A percentile compares a stretch with the other conserved stretches of the same genome.
Evolutionary conservation across 768 basidiomycete genomes (phyloP).

Genomic region (Lentinus tigrinus): DNA sequence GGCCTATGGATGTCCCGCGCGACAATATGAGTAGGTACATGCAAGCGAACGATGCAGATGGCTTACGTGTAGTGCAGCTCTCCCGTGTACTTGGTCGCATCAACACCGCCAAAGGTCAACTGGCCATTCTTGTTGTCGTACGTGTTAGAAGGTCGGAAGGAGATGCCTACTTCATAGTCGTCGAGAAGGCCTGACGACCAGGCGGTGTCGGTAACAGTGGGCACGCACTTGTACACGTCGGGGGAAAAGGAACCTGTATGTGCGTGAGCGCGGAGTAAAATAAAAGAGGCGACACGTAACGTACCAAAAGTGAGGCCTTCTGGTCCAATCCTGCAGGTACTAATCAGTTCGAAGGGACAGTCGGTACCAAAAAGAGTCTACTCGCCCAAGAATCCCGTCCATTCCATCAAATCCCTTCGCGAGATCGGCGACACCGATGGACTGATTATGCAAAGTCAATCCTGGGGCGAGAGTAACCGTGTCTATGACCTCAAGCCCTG

Average conservation of each 20-base stretch:
- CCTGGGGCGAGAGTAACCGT: constrained; percentile 49
- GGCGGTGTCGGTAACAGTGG: constrained; percentile 52
- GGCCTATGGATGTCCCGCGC: constrained; percentile 16
- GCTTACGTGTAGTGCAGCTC: constrained; percentile 28
- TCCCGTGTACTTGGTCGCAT: constrained; percentile 33
- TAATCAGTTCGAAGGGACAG: not conserved
- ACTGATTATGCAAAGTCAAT: constrained; percentile 53
- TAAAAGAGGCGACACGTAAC: no score
- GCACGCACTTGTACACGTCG: constrained; percentile 29
- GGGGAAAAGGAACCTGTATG: constrained; percentile 24
- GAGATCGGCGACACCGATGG: constrained; percentile 58
- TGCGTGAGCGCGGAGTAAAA: constrained; percentile 6
- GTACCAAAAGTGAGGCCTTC: constrained; percentile 47
- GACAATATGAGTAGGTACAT: not conserved
- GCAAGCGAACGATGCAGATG: not conserved
- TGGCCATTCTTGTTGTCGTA: constrained; percentile 29
- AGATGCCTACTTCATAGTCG: constrained; percentile 28
- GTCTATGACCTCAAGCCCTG: constrained; percentile 39
- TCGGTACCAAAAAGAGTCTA: no score
- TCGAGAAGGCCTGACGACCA: constrained; percentile 27
- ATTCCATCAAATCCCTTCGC: constrained; percentile 44
- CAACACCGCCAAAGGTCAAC: constrained; percentile 36
- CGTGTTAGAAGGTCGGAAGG: constrained; percentile 30
- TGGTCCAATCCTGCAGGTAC: constrained; percentile 53
- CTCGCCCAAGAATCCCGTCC: constrained; percentile 68